A percentile compares a stretch with the other conserved stretches of the same genome.
These are phyloP conservation scores for Blastocystis sp. DNA, from an alignment of 352 stramenopile species.

Conservation along the genomic window DNA sequence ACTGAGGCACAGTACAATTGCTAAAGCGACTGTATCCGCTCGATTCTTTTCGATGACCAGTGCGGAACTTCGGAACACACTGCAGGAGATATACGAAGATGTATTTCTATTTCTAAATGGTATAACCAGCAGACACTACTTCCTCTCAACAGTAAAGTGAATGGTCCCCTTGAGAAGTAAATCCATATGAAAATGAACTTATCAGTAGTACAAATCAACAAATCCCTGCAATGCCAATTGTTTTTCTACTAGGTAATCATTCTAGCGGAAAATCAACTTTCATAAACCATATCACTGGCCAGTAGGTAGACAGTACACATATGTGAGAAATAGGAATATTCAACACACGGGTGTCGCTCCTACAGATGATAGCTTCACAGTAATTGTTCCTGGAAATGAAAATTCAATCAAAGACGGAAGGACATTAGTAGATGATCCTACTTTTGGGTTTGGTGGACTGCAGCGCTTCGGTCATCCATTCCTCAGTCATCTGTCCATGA, in stretches of 20 bases:
- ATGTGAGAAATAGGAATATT: conserved; percentile 74
- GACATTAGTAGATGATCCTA: conserved; percentile 88
- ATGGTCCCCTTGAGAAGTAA: conserved; percentile 64
- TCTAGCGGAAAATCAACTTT: conserved; percentile 94
- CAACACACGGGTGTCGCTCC: conserved; percentile 98
- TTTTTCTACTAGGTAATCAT: conserved; percentile 98
- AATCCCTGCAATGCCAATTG: conserved; percentile 83
- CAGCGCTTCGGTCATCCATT: conserved; percentile 91
- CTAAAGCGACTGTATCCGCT: not conserved
- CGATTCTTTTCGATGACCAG: conserved; percentile 11
- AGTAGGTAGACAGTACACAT: conserved; percentile 63
- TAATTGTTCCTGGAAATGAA: conserved; percentile 90
- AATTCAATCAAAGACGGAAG: conserved; percentile 95
- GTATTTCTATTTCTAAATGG: not conserved
- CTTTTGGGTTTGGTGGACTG: conserved; percentile 93
- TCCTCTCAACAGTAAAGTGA: conserved; percentile 55
- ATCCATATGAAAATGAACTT: not conserved
- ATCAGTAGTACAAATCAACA: conserved; percentile 51
- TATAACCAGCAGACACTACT: conserved; percentile 44
- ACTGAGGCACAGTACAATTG: not conserved
- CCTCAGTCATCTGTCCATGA: conserved; percentile 96
- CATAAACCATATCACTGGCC: conserved; percentile 94
- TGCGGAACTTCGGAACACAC: conserved; percentile 3
- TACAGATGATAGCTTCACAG: conserved; percentile 98
- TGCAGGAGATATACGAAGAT: conserved; percentile 63